phyloP scores from a whole-genome alignment of 2,329 filamentous ascomycete genomes.

The Calonectria pteridis region DNA sequence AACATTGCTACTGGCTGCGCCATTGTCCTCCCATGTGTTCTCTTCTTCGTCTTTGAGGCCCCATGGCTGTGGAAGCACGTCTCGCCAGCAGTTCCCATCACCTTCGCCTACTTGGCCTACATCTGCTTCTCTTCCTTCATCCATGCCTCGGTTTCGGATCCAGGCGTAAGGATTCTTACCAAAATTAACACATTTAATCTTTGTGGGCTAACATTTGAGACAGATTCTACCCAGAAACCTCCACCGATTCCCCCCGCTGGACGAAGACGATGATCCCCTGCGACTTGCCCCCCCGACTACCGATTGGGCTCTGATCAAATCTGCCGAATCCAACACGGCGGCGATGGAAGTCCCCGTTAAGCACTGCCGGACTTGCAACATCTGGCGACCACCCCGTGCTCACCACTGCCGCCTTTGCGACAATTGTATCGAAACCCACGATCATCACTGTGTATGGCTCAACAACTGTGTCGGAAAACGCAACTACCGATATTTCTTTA shows the following conservation, averaged over 20 bases:
- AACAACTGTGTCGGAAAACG: constrained; percentile 98
- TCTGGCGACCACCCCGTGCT: constrained; percentile 95
- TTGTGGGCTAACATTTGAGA: constrained; percentile 28
- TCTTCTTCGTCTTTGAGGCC: constrained; percentile 90
- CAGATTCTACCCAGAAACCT: constrained; percentile 94
- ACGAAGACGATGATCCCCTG: constrained; percentile 84
- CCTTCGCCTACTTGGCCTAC: constrained; percentile 92
- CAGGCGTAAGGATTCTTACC: constrained; percentile 77
- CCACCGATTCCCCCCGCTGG: constrained; percentile 84
- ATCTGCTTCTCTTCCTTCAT: constrained; percentile 93
- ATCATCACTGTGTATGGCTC: constrained; percentile 98
- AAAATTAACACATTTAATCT: neutral
- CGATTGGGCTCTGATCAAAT: constrained; percentile 93
- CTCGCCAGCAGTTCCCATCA: constrained; percentile 88
- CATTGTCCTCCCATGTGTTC: constrained; percentile 79
- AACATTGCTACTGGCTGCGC: constrained; percentile 88
- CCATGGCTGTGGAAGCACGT: constrained; percentile 88
- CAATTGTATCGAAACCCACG: constrained; percentile 96
- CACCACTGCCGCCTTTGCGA: constrained; percentile 98
- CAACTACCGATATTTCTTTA: constrained; percentile 98
- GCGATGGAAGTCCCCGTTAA: constrained; percentile 99
- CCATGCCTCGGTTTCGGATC: constrained; percentile 92
- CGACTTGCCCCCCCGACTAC: constrained; percentile 86
- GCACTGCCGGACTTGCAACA: constrained; percentile 97
- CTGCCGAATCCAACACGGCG: constrained; percentile 78